Base-by-base conservation (phyloP, 345 rosid species). In the Pistacia atlantica region DNA sequence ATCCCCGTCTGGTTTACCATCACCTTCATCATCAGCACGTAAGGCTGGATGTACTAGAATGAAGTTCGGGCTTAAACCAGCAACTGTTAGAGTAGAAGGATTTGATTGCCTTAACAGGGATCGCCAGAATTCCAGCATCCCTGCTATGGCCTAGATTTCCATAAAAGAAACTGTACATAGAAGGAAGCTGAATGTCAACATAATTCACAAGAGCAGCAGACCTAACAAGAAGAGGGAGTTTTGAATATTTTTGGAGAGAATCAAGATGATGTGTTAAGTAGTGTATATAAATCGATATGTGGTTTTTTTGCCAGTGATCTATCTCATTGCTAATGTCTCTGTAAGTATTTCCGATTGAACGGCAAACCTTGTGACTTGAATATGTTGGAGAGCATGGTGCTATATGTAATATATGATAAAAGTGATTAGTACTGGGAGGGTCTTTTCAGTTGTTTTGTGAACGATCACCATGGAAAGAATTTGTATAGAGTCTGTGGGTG, bases 21-120 rank as follows among this genome's bases (percentile, higher is more conserved):
- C 96, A 38, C 86, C 92, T 8, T 84, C 97, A 14, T 72, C 97
- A 35, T 78, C 98, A 52, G 80, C 97, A 60, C 86, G 82, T 65
- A 90, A 86, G 74, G 94, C 87, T 63, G 90, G 97, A 71, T 93
- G 94, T 71, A 90, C 60, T 45, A 83, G 95, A 67, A 79, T 88
- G 91, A 92, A 88, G 46, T 89, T 92, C 31, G 99, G 99, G 77
- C 87, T 85, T 31, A 93, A 91, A 78, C 90, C 93, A 4, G 97
- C 95, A 7, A 87, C 95, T 8, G 97, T 93, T 96, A 93, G 98
- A 86, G 95, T 96, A 90, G 99, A 96, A 93, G 99, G 99, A 75
- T 96, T 96, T 61, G 95, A 93, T 86, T 96, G 99, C 89, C 97
- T 96, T 79, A 90, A 88, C 88, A 92, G 98, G 90, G 98, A 96